These are phyloP conservation scores for Microsporum audouinii DNA, from an alignment of 2,329 filamentous ascomycete genomes.

Conservation along the genomic window DNA sequence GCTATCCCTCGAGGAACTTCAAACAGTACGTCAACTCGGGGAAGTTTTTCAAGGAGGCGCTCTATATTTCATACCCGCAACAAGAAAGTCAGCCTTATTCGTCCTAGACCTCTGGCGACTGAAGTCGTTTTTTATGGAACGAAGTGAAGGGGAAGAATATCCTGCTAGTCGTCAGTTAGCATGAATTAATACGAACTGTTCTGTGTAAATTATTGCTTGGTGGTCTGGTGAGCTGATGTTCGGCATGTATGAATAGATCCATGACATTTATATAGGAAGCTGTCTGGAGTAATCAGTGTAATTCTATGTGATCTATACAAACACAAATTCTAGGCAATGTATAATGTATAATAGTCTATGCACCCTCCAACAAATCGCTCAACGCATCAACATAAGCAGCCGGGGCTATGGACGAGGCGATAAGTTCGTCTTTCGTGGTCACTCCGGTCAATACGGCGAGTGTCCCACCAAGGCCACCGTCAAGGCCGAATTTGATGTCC, in stretches of 20 bases:
- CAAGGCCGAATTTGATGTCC: conserved; percentile 88
- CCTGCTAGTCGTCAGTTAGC: neutral
- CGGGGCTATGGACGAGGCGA: conserved; percentile 62
- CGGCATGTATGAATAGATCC: neutral
- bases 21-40: conserved; percentile 20
- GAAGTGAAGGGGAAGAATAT: neutral
- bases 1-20: conserved; percentile 23
- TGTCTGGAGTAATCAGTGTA: neutral
- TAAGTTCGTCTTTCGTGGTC: conserved; percentile 66
- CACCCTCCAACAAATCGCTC: conserved; percentile 52
- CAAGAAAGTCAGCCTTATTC: conserved; percentile 20
- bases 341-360: conserved; percentile 4
- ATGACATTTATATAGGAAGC: neutral
- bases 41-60: conserved; percentile 22
- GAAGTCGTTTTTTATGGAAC: conserved; percentile 19
- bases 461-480: conserved; percentile 82
- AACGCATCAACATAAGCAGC: conserved; percentile 74
- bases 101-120: conserved; percentile 32
- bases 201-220: no score
- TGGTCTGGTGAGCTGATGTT: neutral
- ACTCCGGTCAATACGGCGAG: conserved; percentile 86
- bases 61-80: conserved; percentile 28
- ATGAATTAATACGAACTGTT: neutral
- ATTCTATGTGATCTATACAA: neutral
- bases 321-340: neutral